phyloP scores from a whole-genome alignment of 2,329 filamentous ascomycete species.

The Clonostachys sp. region DNA sequence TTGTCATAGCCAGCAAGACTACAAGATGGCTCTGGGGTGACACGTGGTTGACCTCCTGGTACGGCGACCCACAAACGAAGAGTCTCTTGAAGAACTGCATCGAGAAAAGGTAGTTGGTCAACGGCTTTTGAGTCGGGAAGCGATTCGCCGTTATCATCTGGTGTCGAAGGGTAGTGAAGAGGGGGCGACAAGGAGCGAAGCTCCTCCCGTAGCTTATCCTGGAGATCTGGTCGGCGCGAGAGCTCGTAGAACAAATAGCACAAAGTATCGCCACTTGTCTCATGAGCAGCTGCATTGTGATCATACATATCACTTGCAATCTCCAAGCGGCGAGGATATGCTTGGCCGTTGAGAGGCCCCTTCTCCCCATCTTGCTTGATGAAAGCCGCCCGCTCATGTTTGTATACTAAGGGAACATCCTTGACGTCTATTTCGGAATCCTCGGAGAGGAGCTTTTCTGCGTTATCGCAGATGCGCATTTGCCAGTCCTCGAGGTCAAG shows the following conservation, averaged over 20 bases:
- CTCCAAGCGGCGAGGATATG: constrained; percentile 26
- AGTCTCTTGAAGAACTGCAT: neutral
- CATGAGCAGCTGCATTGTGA: constrained; percentile 32
- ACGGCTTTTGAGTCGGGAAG: neutral
- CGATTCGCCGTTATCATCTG: neutral
- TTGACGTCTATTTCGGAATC: neutral
- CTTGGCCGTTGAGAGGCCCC: neutral
- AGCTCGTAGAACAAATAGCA: neutral
- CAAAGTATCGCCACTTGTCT: neutral
- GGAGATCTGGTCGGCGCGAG: neutral
- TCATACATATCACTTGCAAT: constrained; percentile 50
- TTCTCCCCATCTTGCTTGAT: neutral
- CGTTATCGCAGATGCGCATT: neutral
- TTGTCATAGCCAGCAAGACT: neutral
- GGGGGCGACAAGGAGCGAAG: neutral
- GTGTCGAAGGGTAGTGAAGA: neutral
- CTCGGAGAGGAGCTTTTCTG: neutral
- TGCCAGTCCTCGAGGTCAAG: neutral
- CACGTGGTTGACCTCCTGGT: neutral
- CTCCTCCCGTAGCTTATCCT: neutral
- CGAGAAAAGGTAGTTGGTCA: neutral
- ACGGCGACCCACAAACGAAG: neutral
- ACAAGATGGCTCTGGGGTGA: neutral
- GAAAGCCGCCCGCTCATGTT: neutral
- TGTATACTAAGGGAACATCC: neutral